A percentile compares a stretch with the other conserved stretches of the same genome.
Conservation (phyloP, 2,329 filamentous ascomycete genomes). For the Colletotrichum euphorbiae region DNA sequence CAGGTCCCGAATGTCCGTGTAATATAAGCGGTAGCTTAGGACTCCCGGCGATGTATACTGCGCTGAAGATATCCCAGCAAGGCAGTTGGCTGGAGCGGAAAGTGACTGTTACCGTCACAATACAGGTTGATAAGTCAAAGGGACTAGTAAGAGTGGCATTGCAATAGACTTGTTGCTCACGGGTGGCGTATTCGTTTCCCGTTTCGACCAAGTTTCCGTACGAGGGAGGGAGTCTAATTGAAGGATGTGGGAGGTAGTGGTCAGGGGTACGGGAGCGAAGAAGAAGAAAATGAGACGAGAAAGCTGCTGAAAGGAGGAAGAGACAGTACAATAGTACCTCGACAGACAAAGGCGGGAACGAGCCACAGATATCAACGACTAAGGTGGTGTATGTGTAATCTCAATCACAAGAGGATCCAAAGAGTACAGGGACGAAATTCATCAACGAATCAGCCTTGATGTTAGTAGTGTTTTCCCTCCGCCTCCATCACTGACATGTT, state of each 20-base stretch:
- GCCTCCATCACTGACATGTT: not conserved
- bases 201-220: slow-evolving; percentile 1
- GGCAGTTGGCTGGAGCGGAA: slow-evolving; percentile 8
- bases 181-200: slow-evolving; percentile 14
- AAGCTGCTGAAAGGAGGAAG: slow-evolving; percentile 7
- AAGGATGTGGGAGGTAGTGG: not conserved
- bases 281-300: not conserved
- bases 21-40: not conserved
- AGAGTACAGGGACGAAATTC: slow-evolving; percentile 11
- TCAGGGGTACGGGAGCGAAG: slow-evolving; percentile 4
- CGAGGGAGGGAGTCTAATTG: slow-evolving; percentile 1
- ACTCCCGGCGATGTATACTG: not conserved
- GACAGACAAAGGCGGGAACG: slow-evolving; percentile 14
- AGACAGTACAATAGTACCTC: slow-evolving; percentile 2
- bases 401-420: not conserved
- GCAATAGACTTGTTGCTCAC: not conserved
- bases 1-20: slow-evolving; percentile 22
- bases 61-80: not conserved
- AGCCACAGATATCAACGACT: slow-evolving; percentile 1
- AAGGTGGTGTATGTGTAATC: not conserved
- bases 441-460: not conserved
- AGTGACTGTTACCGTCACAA: slow-evolving; percentile 2
- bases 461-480: slow-evolving; percentile 3
- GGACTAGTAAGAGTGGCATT: slow-evolving; percentile 2
- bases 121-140: not conserved